Conservation (phyloP, 2,329 filamentous ascomycete genomes). For the Claviceps sp. region DNA sequence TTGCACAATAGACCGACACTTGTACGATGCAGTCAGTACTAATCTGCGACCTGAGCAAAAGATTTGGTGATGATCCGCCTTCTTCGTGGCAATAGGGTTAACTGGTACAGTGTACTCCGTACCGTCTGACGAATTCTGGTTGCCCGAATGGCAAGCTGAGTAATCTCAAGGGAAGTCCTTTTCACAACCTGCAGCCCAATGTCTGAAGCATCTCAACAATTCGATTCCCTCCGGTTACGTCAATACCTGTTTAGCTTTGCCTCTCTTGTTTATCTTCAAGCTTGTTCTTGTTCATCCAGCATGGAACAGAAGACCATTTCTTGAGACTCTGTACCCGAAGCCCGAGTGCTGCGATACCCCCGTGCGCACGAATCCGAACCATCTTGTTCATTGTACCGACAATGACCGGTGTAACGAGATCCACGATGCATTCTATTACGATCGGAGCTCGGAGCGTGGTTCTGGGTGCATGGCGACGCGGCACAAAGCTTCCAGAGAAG, state of each 20-base stretch:
- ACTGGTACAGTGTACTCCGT: too few species aligned
- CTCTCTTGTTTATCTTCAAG: not conserved
- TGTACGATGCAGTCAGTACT: too few species aligned
- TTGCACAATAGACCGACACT: too few species aligned
- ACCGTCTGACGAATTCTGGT: too few species aligned
- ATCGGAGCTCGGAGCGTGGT: not conserved
- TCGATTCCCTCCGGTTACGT: not conserved
- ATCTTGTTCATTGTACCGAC: not conserved
- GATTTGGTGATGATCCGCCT: too few species aligned
- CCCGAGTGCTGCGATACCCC: not conserved
- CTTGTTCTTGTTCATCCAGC: not conserved
- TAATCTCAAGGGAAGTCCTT: not conserved
- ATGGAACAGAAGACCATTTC: not conserved
- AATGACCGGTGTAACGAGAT: not conserved
- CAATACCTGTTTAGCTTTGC: not conserved
- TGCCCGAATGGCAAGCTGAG: not conserved
- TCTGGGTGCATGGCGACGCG: not conserved
- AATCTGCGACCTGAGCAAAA: too few species aligned
- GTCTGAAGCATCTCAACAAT: not conserved
- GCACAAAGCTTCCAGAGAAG: not conserved
- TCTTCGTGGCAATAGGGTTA: too few species aligned
- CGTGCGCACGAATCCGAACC: not conserved
- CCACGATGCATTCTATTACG: constrained; percentile 3
- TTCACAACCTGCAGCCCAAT: too few species aligned
- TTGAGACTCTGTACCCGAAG: not conserved